These are phyloP conservation scores for Jackrogersella minutella DNA, from an alignment of 495 filamentous ascomycete genomes.

Conservation along the genomic window DNA sequence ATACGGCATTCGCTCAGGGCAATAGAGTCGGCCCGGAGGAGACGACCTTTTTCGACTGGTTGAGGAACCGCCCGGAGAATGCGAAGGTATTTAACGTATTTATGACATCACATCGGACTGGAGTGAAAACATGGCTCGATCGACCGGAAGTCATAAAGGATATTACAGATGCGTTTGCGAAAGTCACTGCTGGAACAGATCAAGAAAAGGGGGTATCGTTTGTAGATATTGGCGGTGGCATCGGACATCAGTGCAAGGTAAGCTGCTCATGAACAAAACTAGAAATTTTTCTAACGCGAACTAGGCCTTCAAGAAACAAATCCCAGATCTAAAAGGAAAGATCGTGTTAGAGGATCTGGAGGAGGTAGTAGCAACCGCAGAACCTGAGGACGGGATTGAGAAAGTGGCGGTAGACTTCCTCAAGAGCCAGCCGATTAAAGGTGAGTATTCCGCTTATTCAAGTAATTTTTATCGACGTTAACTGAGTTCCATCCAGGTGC, in stretches of 20 bases:
- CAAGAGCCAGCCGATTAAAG: slow-evolving; percentile 56
- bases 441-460: slow-evolving; percentile 33
- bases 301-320: slow-evolving; percentile 54
- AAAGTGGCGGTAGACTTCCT: slow-evolving; percentile 60
- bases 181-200: slow-evolving; percentile 15
- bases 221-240: slow-evolving; percentile 63
- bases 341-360: slow-evolving; percentile 65
- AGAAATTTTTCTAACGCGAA: background rate
- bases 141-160: slow-evolving; percentile 16
- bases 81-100: slow-evolving; percentile 28
- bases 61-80: slow-evolving; percentile 30
- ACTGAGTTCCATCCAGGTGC: slow-evolving; percentile 30
- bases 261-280: background rate
- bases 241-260: slow-evolving; percentile 60
- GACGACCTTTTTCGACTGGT: slow-evolving; percentile 31
- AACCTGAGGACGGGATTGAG: slow-evolving; percentile 56
- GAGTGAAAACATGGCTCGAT: slow-evolving; percentile 29
- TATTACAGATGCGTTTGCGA: slow-evolving; percentile 23
- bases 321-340: slow-evolving; percentile 50
- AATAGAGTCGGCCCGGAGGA: slow-evolving; percentile 26
- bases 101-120: slow-evolving; percentile 30
- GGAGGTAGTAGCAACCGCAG: slow-evolving; percentile 43
- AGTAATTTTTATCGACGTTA: background rate
- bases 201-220: slow-evolving; percentile 42
- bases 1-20: slow-evolving; percentile 29